A percentile compares a stretch with the other conserved stretches of the same genome.
phyloP scores from a whole-genome alignment of 257 asterid genomes.

The Gardenia jasminoides region DNA sequence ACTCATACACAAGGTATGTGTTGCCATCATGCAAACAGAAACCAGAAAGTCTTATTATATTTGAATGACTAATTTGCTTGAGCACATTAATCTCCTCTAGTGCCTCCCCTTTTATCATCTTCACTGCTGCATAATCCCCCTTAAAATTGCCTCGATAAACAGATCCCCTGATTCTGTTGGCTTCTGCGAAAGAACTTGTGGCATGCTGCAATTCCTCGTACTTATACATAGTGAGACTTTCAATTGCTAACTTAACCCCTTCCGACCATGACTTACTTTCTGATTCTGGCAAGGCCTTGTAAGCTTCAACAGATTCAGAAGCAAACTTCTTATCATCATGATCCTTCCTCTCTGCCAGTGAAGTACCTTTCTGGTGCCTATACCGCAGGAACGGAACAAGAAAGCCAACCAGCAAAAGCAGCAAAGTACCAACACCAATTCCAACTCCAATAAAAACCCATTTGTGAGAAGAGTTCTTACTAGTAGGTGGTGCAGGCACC shows the following conservation, averaged over 20 bases:
- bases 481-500: constrained; percentile 28
- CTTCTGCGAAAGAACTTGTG: constrained; percentile 39
- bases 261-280: constrained; percentile 30
- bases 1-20: constrained; percentile 63
- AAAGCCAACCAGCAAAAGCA: constrained; percentile 20
- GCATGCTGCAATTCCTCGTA: constrained; percentile 51
- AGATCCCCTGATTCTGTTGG: constrained; percentile 42
- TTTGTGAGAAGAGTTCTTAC: constrained; percentile 26
- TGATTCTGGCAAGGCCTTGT: background rate
- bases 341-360: background rate
- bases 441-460: constrained; percentile 54
- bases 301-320: background rate
- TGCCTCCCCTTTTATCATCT: constrained; percentile 54
- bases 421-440: constrained; percentile 35
- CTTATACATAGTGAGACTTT: constrained; percentile 44
- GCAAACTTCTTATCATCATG: background rate
- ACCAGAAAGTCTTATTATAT: constrained; percentile 54
- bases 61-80: constrained; percentile 53
- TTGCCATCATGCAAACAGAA: constrained; percentile 52
- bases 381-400: constrained; percentile 23
- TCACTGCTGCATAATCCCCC: constrained; percentile 59
- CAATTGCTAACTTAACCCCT: constrained; percentile 35
- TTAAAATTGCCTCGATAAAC: constrained; percentile 45
- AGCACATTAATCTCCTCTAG: constrained; percentile 44
- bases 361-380: constrained; percentile 2